A percentile compares a stretch with the other conserved stretches of the same genome.
phyloP scores from a whole-genome alignment of 2,329 filamentous ascomycete genomes.

The Trichoderma sp. region DNA sequence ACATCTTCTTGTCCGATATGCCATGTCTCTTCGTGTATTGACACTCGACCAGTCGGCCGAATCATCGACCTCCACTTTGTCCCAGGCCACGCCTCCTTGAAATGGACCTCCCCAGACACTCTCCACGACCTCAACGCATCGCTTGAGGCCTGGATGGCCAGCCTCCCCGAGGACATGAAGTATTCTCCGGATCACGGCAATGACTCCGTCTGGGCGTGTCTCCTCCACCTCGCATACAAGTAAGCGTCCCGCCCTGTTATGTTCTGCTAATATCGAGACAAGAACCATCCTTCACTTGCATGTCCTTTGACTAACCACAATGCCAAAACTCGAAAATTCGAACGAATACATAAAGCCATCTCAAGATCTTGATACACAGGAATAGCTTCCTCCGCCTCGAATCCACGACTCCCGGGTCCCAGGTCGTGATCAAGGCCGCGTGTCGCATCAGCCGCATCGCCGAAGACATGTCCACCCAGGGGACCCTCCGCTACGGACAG shows the following conservation, averaged over 20 bases:
- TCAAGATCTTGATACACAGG: constrained; percentile 43
- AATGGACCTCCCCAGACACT: constrained; percentile 2
- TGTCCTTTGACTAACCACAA: neutral
- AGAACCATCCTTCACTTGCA: too few relatives aligned
- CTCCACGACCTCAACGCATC: constrained; percentile 35
- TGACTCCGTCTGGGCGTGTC: constrained; percentile 42
- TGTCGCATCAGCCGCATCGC: constrained; percentile 43
- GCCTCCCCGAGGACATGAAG: constrained; percentile 39
- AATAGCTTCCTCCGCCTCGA: constrained; percentile 39
- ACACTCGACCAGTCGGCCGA: constrained; percentile 36
- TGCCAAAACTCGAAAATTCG: neutral
- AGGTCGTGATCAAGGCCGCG: constrained; percentile 40
- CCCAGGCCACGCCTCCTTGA: constrained; percentile 38
- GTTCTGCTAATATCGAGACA: too few relatives aligned
- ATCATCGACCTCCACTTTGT: constrained; percentile 44
- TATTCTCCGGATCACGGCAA: constrained; percentile 39
- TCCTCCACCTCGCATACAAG: constrained; percentile 46
- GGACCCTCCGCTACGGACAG: constrained; percentile 42
- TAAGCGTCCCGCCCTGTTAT: constrained; percentile 23
- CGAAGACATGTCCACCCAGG: constrained; percentile 44
- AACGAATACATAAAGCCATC: constrained; percentile 34
- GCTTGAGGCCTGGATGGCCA: constrained; percentile 42
- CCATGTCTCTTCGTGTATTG: neutral
- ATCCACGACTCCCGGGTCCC: constrained; percentile 36
- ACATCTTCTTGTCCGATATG: neutral